Evolutionary conservation across 164 flowering plant genomes (phyloP), one percentile per base, ranked within the genome.

Genomic region (Echeveria elegans): DNA sequence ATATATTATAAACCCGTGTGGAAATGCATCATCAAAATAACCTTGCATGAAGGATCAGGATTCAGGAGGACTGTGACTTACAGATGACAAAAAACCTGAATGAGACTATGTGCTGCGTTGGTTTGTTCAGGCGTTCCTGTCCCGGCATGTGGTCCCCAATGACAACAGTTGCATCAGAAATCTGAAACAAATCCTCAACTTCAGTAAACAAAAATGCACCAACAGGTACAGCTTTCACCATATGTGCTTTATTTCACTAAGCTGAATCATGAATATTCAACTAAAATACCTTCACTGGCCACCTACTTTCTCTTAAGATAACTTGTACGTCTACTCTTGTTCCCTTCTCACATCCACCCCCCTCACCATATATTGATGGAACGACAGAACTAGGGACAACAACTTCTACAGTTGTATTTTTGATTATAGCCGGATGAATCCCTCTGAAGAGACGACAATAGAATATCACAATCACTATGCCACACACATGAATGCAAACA

Each of bases 81-180:
- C 82, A 75, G 77, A 88, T 78, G 19, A 94, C 99, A 83, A 94
- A 94, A n/a, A 58, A 97, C 99, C 77, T 94, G 99, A 75, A 94
- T 92, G 69, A 94, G 96, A 82, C 90, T 85, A 65, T 94, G 99
- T 31, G 99, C 99, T 48, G 99, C 99, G 78, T 89, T 86, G 14
- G 96, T 85, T 78, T 91, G 88, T 66, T 94, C 99, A 52, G 99
- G 99, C 6, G 96, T 85, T 43, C 97, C 99, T 64, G 93, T 73
- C 90, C 97, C 48, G 88, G 90, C 77, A 83, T 82, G 3, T 96
- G 83, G 63, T 89, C 94, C 31, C 78, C 82, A 30, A 94, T 88
- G 45, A 81, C 83, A 70, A 94, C 73, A 73, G 82, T 89, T 62
- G 97, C 97, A 77, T 92, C 99, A 65, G 97, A 94, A 70, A 94